Percentiles rank a stretch among this genome's conserved stretches.
phyloP scores from a whole-genome alignment of 176 grass and related monocot genomes.

The Poa pratensis region DNA sequence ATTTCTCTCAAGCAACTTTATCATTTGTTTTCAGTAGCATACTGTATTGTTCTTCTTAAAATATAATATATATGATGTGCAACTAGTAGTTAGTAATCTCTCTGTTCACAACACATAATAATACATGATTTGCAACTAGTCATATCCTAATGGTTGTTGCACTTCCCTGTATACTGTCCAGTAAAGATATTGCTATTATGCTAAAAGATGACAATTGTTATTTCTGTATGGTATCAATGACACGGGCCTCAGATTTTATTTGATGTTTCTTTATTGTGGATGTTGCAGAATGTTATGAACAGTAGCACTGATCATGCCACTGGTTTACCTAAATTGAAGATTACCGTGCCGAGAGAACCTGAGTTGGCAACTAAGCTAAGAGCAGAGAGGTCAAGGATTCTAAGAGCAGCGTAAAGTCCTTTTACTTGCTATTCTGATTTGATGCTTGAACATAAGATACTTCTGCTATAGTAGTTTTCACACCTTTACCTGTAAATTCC shows the following conservation, averaged over 20 bases:
- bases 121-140: not conserved
- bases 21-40: not conserved
- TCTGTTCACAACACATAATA: too few relatives aligned
- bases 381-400: slow-evolving; percentile 68
- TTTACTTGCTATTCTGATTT: slow-evolving; percentile 39
- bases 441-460: slow-evolving; percentile 34
- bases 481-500: slow-evolving; percentile 42
- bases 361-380: slow-evolving; percentile 73
- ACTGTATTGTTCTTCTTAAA: not conserved
- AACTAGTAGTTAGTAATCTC: not conserved
- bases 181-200: slow-evolving; percentile 17
- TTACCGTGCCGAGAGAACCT: slow-evolving; percentile 82
- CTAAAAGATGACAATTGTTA: not conserved
- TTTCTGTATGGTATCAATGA: slow-evolving; percentile 9
- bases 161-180: not conserved
- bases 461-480: slow-evolving; percentile 19
- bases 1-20: not conserved
- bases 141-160: not conserved
- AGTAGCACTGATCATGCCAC: slow-evolving; percentile 27
- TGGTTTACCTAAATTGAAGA: slow-evolving; percentile 50
- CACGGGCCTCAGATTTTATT: slow-evolving; percentile 6
- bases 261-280: slow-evolving; percentile 27
- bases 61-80: not conserved
- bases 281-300: slow-evolving; percentile 40
- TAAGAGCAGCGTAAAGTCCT: slow-evolving; percentile 66